phyloP scores from a whole-genome alignment of 306 rosid species.

The Prunus mume region DNA sequence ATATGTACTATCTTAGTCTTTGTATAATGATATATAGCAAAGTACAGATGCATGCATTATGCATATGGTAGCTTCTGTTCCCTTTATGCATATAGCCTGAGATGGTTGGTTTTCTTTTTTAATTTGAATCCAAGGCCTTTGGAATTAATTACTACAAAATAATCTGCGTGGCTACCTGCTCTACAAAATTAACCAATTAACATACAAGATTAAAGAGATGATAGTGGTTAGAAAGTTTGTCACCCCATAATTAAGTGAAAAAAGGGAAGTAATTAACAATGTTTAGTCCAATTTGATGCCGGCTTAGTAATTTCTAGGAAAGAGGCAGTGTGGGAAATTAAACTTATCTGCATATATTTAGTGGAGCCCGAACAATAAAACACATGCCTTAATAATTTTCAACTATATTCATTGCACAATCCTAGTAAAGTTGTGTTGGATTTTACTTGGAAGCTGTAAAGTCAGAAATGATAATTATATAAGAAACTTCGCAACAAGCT shows the following conservation, averaged over 20 bases:
- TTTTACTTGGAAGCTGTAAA: not conserved
- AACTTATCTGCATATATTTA: not conserved
- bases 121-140: slow-evolving; percentile 5
- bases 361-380: not conserved
- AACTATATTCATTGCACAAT: not conserved
- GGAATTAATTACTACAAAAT: not conserved
- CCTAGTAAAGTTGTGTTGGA: not conserved
- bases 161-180: not conserved
- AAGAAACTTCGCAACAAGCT: not conserved
- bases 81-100: not conserved
- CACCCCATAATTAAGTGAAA: not conserved
- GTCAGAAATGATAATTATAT: not conserved
- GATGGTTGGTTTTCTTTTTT: not conserved
- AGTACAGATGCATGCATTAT: not conserved
- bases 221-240: slow-evolving; percentile 2
- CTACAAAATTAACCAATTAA: not conserved
- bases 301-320: not conserved
- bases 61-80: not conserved
- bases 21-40: not conserved
- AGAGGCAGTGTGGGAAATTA: not conserved
- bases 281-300: not conserved
- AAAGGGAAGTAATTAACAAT: not conserved
- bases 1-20: not conserved
- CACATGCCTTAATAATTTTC: not conserved
- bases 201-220: too few relatives aligned